These are phyloP conservation scores for Wickerhamomyces alni DNA, from an alignment of 805 yeast species.

Conservation along the genomic window DNA sequence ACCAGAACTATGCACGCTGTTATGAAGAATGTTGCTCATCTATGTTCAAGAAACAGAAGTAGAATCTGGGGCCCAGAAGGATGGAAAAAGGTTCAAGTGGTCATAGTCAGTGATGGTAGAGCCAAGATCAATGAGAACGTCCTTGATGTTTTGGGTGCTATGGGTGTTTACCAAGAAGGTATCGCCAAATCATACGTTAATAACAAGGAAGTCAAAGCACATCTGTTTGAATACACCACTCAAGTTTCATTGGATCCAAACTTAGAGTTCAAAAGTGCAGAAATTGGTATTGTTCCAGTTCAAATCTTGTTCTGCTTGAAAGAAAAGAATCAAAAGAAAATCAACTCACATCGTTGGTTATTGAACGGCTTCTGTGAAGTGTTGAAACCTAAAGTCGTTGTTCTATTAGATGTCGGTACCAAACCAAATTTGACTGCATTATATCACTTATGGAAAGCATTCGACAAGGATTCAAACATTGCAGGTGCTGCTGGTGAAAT, in stretches of 20 bases:
- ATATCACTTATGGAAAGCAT: conserved; percentile 95
- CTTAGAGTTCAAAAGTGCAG: conserved; percentile 83
- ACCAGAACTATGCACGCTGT: conserved; percentile 94
- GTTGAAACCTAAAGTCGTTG: conserved; percentile 85
- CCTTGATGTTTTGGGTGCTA: conserved; percentile 81
- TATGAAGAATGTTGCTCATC: conserved; percentile 84
- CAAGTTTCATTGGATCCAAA: conserved; percentile 90
- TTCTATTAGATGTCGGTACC: conserved; percentile 95
- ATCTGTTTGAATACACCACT: conserved; percentile 91
- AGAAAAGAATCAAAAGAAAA: conserved; percentile 87
- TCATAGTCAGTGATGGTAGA: conserved; percentile 92
- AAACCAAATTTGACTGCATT: conserved; percentile 84
- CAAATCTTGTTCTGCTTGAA: conserved; percentile 90
- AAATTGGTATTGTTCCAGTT: conserved; percentile 88
- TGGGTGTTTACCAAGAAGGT: conserved; percentile 97
- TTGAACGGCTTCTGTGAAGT: conserved; percentile 93
- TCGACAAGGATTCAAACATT: conserved; percentile 91
- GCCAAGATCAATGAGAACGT: conserved; percentile 81
- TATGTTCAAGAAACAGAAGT: conserved; percentile 75
- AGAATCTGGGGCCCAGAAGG: conserved; percentile 93
- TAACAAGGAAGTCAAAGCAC: conserved; percentile 87
- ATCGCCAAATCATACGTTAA: conserved; percentile 93
- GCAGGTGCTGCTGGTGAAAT: conserved; percentile 99
- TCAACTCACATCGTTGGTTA: conserved; percentile 97
- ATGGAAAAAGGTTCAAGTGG: conserved; percentile 94